Percentiles rank a stretch among this genome's conserved stretches.
phyloP scores from a whole-genome alignment of 2,329 filamentous ascomycete species.

The Ilyonectria destructans region DNA sequence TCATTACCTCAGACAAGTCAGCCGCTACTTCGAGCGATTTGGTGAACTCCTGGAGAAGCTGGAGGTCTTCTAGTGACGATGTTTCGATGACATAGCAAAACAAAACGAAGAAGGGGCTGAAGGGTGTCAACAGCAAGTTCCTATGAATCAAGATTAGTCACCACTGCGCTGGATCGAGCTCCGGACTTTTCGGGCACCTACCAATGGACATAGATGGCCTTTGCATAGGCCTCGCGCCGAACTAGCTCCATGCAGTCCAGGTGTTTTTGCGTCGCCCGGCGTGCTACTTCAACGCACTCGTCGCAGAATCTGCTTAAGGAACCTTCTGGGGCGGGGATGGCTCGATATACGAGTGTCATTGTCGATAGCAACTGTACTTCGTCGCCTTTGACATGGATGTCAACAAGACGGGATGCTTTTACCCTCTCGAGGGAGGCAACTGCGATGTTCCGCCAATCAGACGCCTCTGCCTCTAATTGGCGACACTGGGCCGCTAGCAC shows the following conservation, averaged over 20 bases:
- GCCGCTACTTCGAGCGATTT: slow-evolving; percentile 68
- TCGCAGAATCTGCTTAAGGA: slow-evolving; percentile 62
- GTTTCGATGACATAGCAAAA: slow-evolving; percentile 74
- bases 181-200: slow-evolving; percentile 48
- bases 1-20: slow-evolving; percentile 70
- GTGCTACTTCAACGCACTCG: slow-evolving; percentile 66
- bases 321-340: slow-evolving; percentile 63
- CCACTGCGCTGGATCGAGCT: neutral
- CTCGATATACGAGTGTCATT: slow-evolving; percentile 68
- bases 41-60: slow-evolving; percentile 70
- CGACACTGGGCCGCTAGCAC: slow-evolving; percentile 58
- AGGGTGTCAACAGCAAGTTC: slow-evolving; percentile 71
- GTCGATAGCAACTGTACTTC: slow-evolving; percentile 65
- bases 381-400: slow-evolving; percentile 63
- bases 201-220: slow-evolving; percentile 69
- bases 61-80: slow-evolving; percentile 67
- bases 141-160: slow-evolving; percentile 51
- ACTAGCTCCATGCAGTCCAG: slow-evolving; percentile 62
- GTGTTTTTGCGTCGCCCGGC: slow-evolving; percentile 65
- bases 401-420: slow-evolving; percentile 59
- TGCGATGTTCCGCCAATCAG: slow-evolving; percentile 55
- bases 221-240: slow-evolving; percentile 59
- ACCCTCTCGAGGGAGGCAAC: slow-evolving; percentile 56
- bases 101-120: slow-evolving; percentile 73
- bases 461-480: slow-evolving; percentile 56